Conservation (phyloP, 495 filamentous ascomycete genomes). For the Penicilliopsis zonata region DNA sequence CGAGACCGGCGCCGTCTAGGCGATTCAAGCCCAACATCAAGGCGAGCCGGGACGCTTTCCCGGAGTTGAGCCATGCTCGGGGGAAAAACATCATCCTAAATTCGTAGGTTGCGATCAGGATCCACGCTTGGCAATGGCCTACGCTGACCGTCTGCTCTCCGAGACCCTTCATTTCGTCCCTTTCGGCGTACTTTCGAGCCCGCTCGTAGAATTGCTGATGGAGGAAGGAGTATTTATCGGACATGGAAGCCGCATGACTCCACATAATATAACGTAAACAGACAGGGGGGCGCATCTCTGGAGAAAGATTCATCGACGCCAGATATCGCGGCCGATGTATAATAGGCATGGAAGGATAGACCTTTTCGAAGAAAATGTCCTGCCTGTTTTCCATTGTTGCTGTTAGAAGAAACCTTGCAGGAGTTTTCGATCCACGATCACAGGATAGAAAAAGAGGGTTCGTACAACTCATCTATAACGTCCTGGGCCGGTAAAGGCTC, state of each 20-base stretch:
- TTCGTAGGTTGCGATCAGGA: slow-evolving; percentile 71
- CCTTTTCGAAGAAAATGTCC: slow-evolving; percentile 79
- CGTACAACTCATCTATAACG: slow-evolving; percentile 81
- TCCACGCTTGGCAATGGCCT: slow-evolving; percentile 71
- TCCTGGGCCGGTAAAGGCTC: slow-evolving; percentile 84
- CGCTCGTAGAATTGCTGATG: slow-evolving; percentile 79
- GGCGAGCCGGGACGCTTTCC: slow-evolving; percentile 59
- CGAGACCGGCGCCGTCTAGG: slow-evolving; percentile 71
- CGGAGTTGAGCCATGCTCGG: slow-evolving; percentile 86
- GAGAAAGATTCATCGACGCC: slow-evolving; percentile 73
- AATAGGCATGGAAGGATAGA: slow-evolving; percentile 75
- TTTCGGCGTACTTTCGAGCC: slow-evolving; percentile 78
- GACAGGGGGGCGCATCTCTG: slow-evolving; percentile 75
- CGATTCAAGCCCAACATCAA: slow-evolving; percentile 94
- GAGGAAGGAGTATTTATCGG: slow-evolving; percentile 64
- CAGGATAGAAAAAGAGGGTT: slow-evolving; percentile 2
- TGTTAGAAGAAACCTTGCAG: too few relatives aligned
- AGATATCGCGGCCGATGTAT: slow-evolving; percentile 81
- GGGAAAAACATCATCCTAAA: slow-evolving; percentile 99
- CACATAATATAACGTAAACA: slow-evolving; percentile 90
- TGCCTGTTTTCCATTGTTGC: slow-evolving; percentile 38
- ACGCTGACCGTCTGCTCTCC: slow-evolving; percentile 79
- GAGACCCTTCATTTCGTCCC: slow-evolving; percentile 85
- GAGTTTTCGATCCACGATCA: too few relatives aligned
- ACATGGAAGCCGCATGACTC: slow-evolving; percentile 72